phyloP scores from a whole-genome alignment of 108 stramenopile species.

The Nitzschia inconspicua region DNA sequence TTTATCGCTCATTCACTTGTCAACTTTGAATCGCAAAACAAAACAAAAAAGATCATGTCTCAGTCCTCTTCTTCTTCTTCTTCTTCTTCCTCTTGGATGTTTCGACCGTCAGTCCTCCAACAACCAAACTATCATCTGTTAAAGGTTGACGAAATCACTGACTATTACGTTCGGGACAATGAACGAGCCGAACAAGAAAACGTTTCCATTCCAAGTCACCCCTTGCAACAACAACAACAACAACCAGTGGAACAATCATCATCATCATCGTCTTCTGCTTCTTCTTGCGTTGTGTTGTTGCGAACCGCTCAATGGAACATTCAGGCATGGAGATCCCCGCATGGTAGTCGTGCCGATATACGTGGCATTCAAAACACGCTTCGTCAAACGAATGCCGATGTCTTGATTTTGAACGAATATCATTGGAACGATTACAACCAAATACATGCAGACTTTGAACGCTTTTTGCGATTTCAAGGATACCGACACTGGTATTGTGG shows the following conservation, averaged over 20 bases:
- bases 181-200: not conserved
- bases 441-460: not conserved
- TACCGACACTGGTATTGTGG: not conserved
- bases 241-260: not conserved
- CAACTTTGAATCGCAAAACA: no score
- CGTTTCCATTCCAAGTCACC: not conserved
- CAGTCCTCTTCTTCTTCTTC: not conserved
- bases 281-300: no score
- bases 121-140: not conserved
- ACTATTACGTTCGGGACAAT: conserved; percentile 12
- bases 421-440: conserved; percentile 8
- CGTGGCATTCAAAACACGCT: conserved; percentile 4
- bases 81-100: not conserved
- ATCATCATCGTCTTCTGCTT: no score
- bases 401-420: conserved; percentile 15
- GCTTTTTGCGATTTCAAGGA: not conserved
- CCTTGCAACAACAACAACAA: not conserved
- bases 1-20: no score
- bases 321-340: conserved; percentile 3
- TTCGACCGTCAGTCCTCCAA: conserved; percentile 9
- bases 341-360: not conserved
- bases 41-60: not conserved
- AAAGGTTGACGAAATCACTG: not conserved
- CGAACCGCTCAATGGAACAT: conserved; percentile 23
- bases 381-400: conserved; percentile 6